Percentiles rank a stretch among this genome's conserved stretches.
These are phyloP conservation scores for Podospora conica DNA, from an alignment of 495 filamentous ascomycete species.

Conservation along the genomic window DNA sequence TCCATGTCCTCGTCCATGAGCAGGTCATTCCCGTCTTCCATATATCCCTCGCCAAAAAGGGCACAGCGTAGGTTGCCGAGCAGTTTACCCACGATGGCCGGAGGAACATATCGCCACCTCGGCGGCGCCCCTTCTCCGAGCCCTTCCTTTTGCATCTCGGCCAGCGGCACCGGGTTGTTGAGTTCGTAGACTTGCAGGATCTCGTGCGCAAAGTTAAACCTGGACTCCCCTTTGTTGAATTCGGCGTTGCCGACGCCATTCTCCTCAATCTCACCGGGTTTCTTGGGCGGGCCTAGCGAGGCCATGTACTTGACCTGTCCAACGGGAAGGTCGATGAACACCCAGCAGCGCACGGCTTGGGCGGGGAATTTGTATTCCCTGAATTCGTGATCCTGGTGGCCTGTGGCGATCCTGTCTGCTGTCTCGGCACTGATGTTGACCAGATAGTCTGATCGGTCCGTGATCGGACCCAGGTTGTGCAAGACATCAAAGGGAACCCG, in stretches of 20 bases:
- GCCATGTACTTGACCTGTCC: constrained; percentile 46
- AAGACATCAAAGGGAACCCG: constrained; percentile 41
- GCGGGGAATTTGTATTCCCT: constrained; percentile 37
- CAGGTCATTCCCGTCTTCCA: background rate
- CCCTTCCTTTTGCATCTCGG: constrained; percentile 37
- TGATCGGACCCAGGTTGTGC: constrained; percentile 39
- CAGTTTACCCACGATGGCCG: constrained; percentile 41
- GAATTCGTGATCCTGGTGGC: constrained; percentile 40
- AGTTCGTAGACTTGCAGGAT: constrained; percentile 47
- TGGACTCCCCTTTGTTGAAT: constrained; percentile 37
- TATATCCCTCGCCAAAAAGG: constrained; percentile 30
- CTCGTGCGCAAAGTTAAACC: constrained; percentile 39
- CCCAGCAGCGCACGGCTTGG: constrained; percentile 43
- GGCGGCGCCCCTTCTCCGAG: constrained; percentile 35
- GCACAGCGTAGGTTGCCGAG: constrained; percentile 40
- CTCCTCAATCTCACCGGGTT: constrained; percentile 36
- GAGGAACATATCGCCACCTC: constrained; percentile 38
- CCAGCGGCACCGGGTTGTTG: constrained; percentile 41
- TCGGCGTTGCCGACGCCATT: constrained; percentile 40
- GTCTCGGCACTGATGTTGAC: constrained; percentile 36
- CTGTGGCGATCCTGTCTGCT: constrained; percentile 34
- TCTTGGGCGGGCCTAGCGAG: constrained; percentile 32
- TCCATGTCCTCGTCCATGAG: constrained; percentile 14
- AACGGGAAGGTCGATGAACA: constrained; percentile 36
- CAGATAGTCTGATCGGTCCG: constrained; percentile 42